Conservation (phyloP, 805 yeast genomes). For the Maudiozyma barnettii region DNA sequence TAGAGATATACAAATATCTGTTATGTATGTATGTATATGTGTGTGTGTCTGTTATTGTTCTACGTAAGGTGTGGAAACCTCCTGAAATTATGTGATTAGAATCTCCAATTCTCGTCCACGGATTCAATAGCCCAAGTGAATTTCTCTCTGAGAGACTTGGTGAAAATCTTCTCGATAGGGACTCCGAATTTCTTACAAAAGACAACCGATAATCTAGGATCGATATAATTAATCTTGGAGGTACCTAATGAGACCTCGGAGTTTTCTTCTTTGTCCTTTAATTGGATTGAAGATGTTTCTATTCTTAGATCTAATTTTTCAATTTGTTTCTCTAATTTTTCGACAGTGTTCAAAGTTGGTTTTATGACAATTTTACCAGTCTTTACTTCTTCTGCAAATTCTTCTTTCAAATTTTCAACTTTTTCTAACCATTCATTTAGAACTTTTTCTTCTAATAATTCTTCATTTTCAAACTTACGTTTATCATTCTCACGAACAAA, state of each 20-base stretch:
- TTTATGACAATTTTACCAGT: constrained; percentile 51
- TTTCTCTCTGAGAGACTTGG: constrained; percentile 85
- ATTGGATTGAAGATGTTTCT: constrained; percentile 55
- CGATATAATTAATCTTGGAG: constrained; percentile 89
- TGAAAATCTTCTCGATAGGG: constrained; percentile 85
- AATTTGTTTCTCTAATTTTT: constrained; percentile 62
- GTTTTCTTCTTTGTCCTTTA: constrained; percentile 89
- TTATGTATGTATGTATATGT: background rate
- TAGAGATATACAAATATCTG: too few relatives aligned
- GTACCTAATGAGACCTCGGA: constrained; percentile 90
- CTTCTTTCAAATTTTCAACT: constrained; percentile 41
- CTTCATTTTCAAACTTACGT: constrained; percentile 46
- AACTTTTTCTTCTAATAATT: constrained; percentile 43
- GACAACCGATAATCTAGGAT: constrained; percentile 84
- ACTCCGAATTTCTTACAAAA: constrained; percentile 78
- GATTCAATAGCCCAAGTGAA: constrained; percentile 94
- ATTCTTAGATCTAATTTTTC: constrained; percentile 67
- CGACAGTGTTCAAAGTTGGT: constrained; percentile 42
- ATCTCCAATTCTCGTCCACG: constrained; percentile 80
- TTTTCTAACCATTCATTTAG: constrained; percentile 49
- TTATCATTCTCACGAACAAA: constrained; percentile 73
- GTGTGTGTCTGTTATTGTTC: background rate
- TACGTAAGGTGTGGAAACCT: background rate
- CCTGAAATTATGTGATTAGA: constrained; percentile 31
- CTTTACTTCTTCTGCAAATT: constrained; percentile 48